These are phyloP conservation scores for Neurospora tetraspora DNA, from an alignment of 495 filamentous ascomycete species.

Conservation along the genomic window DNA sequence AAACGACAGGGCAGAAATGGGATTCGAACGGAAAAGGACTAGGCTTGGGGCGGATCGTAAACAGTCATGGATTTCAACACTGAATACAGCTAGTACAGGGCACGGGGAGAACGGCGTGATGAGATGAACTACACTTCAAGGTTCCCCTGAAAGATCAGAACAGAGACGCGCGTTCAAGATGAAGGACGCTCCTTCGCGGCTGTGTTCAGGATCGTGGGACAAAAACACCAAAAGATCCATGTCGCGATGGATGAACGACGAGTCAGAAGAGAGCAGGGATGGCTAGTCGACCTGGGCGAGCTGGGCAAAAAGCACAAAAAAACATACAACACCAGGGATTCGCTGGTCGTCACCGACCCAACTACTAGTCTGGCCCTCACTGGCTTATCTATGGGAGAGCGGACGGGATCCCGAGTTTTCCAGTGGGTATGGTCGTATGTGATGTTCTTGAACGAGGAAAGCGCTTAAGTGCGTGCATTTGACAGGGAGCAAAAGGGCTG, in stretches of 20 bases:
- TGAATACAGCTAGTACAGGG: not conserved
- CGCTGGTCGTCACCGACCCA: conserved; percentile 21
- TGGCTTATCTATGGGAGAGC: conserved; percentile 38
- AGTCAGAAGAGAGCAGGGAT: not conserved
- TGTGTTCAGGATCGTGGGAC: not conserved
- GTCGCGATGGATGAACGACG: not conserved
- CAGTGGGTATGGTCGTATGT: not conserved
- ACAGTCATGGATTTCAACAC: not conserved
- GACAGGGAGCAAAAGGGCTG: not conserved
- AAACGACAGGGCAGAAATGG: not conserved
- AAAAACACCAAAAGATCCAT: not conserved
- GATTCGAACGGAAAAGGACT: not conserved
- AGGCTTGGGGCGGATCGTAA: not conserved
- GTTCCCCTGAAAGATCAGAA: not conserved
- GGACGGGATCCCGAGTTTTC: conserved; percentile 43
- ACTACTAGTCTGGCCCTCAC: conserved; percentile 22
- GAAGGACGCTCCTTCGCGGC: not conserved
- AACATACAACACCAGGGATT: conserved; percentile 28
- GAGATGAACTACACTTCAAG: not conserved
- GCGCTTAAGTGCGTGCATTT: not conserved
- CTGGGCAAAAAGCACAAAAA: not conserved
- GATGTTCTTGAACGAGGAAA: not conserved
- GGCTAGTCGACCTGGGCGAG: not conserved
- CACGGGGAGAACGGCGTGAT: not conserved
- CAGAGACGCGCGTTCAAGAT: not conserved